Base-by-base conservation (phyloP, 441 rosid genomes). In the Erodium texanum region DNA sequence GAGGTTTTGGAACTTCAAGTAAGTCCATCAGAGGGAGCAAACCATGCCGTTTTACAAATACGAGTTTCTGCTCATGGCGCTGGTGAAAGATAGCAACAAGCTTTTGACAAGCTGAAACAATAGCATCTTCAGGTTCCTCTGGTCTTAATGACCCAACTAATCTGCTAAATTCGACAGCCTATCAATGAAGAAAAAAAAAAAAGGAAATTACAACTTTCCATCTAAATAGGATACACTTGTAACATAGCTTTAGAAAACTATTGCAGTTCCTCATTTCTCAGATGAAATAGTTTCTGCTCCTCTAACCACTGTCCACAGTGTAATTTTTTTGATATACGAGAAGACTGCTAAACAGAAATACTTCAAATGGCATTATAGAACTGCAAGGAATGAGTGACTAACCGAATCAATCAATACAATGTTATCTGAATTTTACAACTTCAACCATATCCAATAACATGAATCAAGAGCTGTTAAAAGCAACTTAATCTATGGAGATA, bases 141-240 rank as follows among this genome's bases (percentile, higher is more conserved):
- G 86, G 88, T 77, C 92, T 86, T 76, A 95, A 75, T 16, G 77
- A 86, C 66, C 89, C 90, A 79, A 90, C 84, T 81, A 87, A 80
- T 79, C 98, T 85, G 81, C 92, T 80, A 80, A 95, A 92, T 77
- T 95, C 99, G 66, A 90, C 97, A 69, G 88, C 96, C 99, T 95
- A n/a, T n/a, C 66, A 72, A 74, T 41, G 67, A 71, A 69, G 50
- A 68, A 70, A 73, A 76, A 66, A 73, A 54, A 61, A 29, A 61
- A 65, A 16, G 66, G 66, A 61, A 27, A 58, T 72, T 9, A 65
- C 64, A 73, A 72, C 58, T 71, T 59, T 59, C 58, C 18, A 32
- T 36, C 50, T 10, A 41, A 41, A 41, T 7, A 41, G 11, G 48
- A 41, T 41, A 41, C 48, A 71, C 48, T 70, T 56, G 24, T 15